These are phyloP conservation scores for Arthroderma uncinatum DNA, from an alignment of 2,329 filamentous ascomycete genomes.

Conservation along the genomic window DNA sequence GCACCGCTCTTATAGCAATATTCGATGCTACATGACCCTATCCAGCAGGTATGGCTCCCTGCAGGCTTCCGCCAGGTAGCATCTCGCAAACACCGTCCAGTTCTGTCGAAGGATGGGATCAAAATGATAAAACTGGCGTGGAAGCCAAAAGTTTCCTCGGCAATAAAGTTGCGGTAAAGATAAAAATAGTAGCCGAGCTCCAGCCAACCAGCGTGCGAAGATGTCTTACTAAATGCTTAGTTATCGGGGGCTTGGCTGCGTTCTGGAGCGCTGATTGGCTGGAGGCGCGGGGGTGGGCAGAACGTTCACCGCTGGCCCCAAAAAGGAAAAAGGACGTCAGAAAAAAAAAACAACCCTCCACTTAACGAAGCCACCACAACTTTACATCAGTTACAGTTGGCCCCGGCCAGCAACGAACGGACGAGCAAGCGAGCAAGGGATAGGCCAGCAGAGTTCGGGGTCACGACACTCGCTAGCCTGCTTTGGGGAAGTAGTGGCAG, in stretches of 20 bases:
- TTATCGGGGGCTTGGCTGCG: background rate
- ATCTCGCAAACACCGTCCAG: background rate
- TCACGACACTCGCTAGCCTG: background rate
- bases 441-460: conserved; percentile 1
- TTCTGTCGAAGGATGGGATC: background rate
- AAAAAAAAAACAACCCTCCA: background rate
- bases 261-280: background rate
- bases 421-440: conserved; percentile 2
- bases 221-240: background rate
- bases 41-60: background rate
- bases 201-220: background rate
- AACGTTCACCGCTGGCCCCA: conserved; percentile 4
- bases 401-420: background rate
- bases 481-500: background rate
- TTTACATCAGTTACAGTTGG: background rate
- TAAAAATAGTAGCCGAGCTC: background rate
- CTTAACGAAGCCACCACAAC: background rate
- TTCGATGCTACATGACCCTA: background rate
- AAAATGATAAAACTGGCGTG: background rate
- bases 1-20: background rate
- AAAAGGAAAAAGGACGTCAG: conserved; percentile 5
- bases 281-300: background rate
- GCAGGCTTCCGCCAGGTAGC: background rate
- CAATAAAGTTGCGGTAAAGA: conserved; percentile 7
- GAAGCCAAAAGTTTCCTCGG: background rate